Conservation (phyloP, 805 yeast genomes). For the Hanseniaspora hatyaiensis region DNA sequence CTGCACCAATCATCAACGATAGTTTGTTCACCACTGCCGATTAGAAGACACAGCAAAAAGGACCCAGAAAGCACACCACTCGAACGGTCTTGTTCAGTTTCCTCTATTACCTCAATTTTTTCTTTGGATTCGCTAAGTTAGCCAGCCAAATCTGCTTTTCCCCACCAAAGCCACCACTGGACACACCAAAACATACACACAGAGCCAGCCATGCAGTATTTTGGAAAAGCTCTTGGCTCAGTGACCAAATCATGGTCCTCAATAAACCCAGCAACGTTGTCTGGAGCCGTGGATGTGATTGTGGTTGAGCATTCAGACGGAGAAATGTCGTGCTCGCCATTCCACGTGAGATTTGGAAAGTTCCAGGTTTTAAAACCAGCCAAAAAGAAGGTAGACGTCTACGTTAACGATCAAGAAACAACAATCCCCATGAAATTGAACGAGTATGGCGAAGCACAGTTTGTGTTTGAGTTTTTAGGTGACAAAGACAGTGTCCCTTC, state of each 20-base stretch:
- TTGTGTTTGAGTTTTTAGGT: constrained; percentile 68
- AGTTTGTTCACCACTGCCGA: no score
- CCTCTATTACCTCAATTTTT: no score
- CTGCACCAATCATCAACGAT: no score
- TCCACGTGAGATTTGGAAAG: constrained; percentile 92
- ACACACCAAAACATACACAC: no score
- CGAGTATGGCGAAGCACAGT: constrained; percentile 96
- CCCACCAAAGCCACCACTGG: no score
- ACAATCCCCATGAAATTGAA: constrained; percentile 91
- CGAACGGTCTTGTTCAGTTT: no score
- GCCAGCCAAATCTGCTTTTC: no score
- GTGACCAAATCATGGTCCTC: constrained; percentile 97
- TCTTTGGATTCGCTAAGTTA: no score
- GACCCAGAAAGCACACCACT: no score
- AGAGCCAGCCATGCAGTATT: constrained; percentile 64
- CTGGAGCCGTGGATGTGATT: constrained; percentile 94
- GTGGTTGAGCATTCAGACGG: constrained; percentile 82
- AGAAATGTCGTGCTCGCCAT: constrained; percentile 78
- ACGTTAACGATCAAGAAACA: constrained; percentile 70
- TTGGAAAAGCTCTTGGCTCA: constrained; percentile 87
- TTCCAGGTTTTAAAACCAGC: constrained; percentile 86
- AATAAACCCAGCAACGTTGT: constrained; percentile 86
- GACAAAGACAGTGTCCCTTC: constrained; percentile 53
- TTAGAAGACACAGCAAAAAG: no score
- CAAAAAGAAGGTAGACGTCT: constrained; percentile 83